Evolutionary conservation across 2,329 filamentous ascomycete species (phyloP).

Genomic region (Botrytis galanthina): DNA sequence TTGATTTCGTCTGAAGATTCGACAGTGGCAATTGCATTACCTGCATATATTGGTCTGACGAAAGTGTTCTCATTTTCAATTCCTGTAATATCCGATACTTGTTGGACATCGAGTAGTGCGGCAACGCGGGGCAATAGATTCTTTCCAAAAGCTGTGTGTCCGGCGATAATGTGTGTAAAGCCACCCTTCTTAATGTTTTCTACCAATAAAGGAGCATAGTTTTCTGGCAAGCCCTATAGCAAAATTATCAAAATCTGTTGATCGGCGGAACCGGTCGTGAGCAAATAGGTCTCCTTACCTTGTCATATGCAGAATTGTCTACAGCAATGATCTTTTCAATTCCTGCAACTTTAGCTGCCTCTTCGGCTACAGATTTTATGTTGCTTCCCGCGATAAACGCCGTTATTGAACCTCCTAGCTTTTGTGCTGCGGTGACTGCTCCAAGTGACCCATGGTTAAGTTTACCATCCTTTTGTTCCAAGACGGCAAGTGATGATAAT

Average conservation of each 20-base stretch:
- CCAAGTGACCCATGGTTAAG: slow-evolving; percentile 80
- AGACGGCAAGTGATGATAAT: slow-evolving; percentile 82
- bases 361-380: slow-evolving; percentile 71
- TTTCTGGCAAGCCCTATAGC: slow-evolving; percentile 79
- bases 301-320: slow-evolving; percentile 88
- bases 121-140: slow-evolving; percentile 88
- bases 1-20: slow-evolving; percentile 85
- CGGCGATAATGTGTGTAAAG: slow-evolving; percentile 87
- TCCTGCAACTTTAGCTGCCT: slow-evolving; percentile 85
- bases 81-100: slow-evolving; percentile 85
- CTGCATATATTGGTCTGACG: slow-evolving; percentile 93
- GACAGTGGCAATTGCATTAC: slow-evolving; percentile 94
- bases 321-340: slow-evolving; percentile 89
- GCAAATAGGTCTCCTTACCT: slow-evolving; percentile 51
- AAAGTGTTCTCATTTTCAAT: slow-evolving; percentile 93
- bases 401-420: slow-evolving; percentile 80
- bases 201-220: slow-evolving; percentile 85
- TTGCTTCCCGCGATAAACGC: slow-evolving; percentile 82
- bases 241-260: slow-evolving; percentile 1
- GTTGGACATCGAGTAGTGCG: slow-evolving; percentile 86
- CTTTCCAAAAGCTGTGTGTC: slow-evolving; percentile 96
- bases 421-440: slow-evolving; percentile 80
- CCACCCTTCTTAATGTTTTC: slow-evolving; percentile 97
- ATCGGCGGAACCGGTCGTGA: neutral
- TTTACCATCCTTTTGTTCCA: slow-evolving; percentile 90